Evolutionary conservation across 495 filamentous ascomycete genomes (phyloP), one percentile per base, ranked within the genome.

Genomic region (Astrothelium macrocarpum): DNA sequence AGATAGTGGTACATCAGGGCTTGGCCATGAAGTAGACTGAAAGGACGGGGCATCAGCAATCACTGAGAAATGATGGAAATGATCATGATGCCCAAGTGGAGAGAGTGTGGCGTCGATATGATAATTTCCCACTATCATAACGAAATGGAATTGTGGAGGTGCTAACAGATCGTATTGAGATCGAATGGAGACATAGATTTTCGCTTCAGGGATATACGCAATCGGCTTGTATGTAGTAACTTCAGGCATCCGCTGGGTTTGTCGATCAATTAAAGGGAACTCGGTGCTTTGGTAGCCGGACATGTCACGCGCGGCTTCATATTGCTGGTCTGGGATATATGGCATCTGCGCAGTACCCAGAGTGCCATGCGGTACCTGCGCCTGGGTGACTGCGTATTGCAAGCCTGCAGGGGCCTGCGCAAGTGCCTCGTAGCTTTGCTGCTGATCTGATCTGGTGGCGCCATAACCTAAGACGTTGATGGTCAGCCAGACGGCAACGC

Each of bases 121-220:
- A 67, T 85, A 82, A 5, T 82, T 80, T 10, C 90, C 93, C 71
- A 97, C 95, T 34, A 86, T 83, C 28, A 97, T 74, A 66, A 78
- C 85, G 65, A 89, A 82, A 43, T 76, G 78, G 0, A 82, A 78
- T 26, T 79, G 72, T 2, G 81, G 78, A 2, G 83, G 78, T 23
- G 81, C 79, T 67, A 87, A 78, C 23, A 86, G 74, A 66, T 96
- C 90, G 72, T 87, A 88, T 32, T 85, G 81, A 14, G 85, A 87
- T 65, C 84, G 82, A 53, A 96, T 83, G 71, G 88, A 85, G 59
- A 96, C 81, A 46, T 80, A 77, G 9, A 97, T 77, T 65, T 83
- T 81, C 16, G 86, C 87, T 59, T 89, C 89, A 71, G 82, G 79
- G 2, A 78, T 71, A 28, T 93, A 94, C 67, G 79, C 73, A 39